phyloP scores from a whole-genome alignment of 345 rosid genomes.

The Gossypium ekmanianum region DNA sequence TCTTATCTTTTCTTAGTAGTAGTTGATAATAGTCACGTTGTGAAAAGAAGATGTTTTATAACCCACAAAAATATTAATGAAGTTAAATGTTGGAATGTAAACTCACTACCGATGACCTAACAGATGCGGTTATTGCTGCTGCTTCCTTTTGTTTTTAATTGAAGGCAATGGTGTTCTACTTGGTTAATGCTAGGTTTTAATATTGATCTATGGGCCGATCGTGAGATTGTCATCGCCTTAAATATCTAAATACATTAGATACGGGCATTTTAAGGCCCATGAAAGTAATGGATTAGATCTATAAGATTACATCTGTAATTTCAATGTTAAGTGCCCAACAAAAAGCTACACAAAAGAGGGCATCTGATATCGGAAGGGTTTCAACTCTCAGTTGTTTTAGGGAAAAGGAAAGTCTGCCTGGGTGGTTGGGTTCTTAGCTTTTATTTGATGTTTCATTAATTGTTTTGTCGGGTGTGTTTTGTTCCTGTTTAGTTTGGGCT shows the following conservation, averaged over 20 bases:
- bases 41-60: not conserved
- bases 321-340: not conserved
- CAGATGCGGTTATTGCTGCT: not conserved
- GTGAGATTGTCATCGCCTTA: not conserved
- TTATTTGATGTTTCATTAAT: too few relatives aligned
- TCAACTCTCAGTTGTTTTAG: too few relatives aligned
- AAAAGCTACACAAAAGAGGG: too few relatives aligned
- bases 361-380: too few relatives aligned
- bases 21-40: not conserved
- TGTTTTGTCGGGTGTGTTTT: too few relatives aligned
- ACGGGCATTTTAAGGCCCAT: not conserved
- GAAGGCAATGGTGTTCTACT: too few relatives aligned
- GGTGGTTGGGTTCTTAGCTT: too few relatives aligned
- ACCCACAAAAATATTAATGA: not conserved
- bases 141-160: too few relatives aligned
- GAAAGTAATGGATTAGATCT: not conserved
- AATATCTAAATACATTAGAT: slow-evolving; percentile 14
- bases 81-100: slow-evolving; percentile 22
- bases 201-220: too few relatives aligned
- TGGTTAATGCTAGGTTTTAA: too few relatives aligned
- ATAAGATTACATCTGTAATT: not conserved
- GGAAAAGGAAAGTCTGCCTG: too few relatives aligned
- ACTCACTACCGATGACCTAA: not conserved
- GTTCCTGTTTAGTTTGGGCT: too few relatives aligned
- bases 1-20: not conserved